Evolutionary conservation across 1,139 yeast species (phyloP), one percentile per base, ranked within the genome.

Genomic region (Candida sanyaensis): DNA sequence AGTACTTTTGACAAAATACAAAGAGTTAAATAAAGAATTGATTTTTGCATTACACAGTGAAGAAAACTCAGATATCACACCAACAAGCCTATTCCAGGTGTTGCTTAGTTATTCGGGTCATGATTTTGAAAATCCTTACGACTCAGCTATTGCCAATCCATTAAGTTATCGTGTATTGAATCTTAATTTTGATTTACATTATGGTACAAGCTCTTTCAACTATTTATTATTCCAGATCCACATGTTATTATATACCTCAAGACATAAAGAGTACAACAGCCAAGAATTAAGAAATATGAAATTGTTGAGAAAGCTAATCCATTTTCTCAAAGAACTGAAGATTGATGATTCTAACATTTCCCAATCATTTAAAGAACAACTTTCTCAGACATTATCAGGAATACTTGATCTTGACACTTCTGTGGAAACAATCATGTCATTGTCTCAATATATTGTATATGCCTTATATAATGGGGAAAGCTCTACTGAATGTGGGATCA

Each of bases 201-300:
- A 53, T 37, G 75, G 68, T 21, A 55, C 71, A 1, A 80, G 75
- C 34, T 68, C 81, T 0, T 71, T 83, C 44, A 70, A 78, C 39
- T 75, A 73, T 47, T 63, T 86, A 8, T 63, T 85, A 5, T 76
- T 75, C 47, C 92, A 87, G 52, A 70, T 86, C 44, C 74, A 77
- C 2, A 77, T 77, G 1, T 73, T 88, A 50, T 66, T 81, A 6
- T 71, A 73, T 40, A 78, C 74, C 21, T 81, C 88, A 40, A 76
- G 71, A 50, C 78, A 73, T 58, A 68, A 65, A 21, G 60, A 68
- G 1, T 78, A 73, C 60, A 88, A 88, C 57, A 59, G 69, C 2
- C 58, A 66, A 39, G 81, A 83, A 50, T 61, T 88, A 27, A 69
- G 69, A 27, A 78, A 76, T 46, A 70, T 85, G 78, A 78, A 79